Evolutionary conservation across 345 rosid genomes (phyloP).

Genomic region (Brassica juncea): DNA sequence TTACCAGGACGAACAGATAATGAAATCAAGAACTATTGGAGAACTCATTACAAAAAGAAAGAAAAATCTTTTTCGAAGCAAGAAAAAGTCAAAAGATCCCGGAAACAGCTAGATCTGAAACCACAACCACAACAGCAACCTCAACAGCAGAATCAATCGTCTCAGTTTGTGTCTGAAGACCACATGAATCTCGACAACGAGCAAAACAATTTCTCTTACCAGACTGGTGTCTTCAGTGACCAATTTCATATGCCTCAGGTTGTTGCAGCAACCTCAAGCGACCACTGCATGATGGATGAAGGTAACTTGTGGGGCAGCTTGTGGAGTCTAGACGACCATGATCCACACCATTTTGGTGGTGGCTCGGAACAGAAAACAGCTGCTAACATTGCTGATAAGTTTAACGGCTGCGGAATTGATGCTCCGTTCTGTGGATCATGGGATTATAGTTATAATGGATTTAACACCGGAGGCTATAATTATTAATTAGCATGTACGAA

Average conservation of each 20-base stretch:
- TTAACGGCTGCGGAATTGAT: constrained; percentile 16
- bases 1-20: constrained; percentile 93
- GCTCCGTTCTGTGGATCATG: constrained; percentile 26
- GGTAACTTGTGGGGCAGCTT: constrained; percentile 51
- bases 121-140: constrained; percentile 19
- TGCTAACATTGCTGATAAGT: constrained; percentile 33
- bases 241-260: constrained; percentile 41
- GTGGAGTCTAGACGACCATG: constrained; percentile 52
- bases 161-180: constrained; percentile 20
- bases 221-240: constrained; percentile 21
- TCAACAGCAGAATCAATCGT: constrained; percentile 8
- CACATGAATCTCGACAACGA: constrained; percentile 14
- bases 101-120: constrained; percentile 42
- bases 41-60: constrained; percentile 79
- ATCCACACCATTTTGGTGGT: constrained; percentile 25
- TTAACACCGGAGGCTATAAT: constrained; percentile 45
- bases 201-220: constrained; percentile 30
- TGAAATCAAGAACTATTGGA: constrained; percentile 95
- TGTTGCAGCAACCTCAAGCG: constrained; percentile 35
- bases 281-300: constrained; percentile 40
- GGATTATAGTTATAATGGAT: constrained; percentile 33
- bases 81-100: constrained; percentile 33
- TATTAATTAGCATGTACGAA: constrained; percentile 21
- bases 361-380: background rate
- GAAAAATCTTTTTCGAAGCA: constrained; percentile 43